Percentiles rank a stretch among this genome's conserved stretches.
Evolutionary conservation across 176 grass and related monocot genomes (phyloP).

Genomic region (Dendrocalamus sinicus): DNA sequence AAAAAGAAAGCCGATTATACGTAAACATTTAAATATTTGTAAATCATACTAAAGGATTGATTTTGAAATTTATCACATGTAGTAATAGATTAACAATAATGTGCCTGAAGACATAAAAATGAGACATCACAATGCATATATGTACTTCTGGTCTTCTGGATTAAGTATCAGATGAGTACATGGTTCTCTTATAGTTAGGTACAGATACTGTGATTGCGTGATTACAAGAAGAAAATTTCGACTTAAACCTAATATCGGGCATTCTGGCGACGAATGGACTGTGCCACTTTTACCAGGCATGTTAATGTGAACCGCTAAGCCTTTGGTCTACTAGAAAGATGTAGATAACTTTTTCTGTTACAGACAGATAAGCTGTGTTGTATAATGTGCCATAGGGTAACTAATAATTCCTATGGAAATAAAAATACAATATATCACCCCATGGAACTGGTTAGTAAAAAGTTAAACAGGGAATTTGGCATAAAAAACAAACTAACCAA

Average conservation of each 20-base stretch:
- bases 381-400: not conserved
- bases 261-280: not conserved
- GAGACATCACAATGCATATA: not conserved
- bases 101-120: not conserved
- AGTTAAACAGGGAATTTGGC: not conserved
- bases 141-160: not conserved
- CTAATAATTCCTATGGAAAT: constrained; percentile 19
- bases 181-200: constrained; percentile 6
- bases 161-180: not conserved
- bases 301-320: not conserved
- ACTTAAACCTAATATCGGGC: not conserved
- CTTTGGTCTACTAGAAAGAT: not conserved
- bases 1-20: not conserved
- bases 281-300: not conserved
- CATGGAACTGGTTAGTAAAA: constrained; percentile 8
- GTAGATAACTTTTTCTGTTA: not conserved
- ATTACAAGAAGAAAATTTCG: not conserved
- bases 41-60: constrained; percentile 11
- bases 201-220: not conserved
- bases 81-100: not conserved
- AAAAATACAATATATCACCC: not conserved
- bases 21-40: not conserved
- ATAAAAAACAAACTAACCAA: not conserved
- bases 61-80: constrained; percentile 4
- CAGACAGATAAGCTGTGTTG: not conserved